These are phyloP conservation scores for Picochlorum sp. DNA, from an alignment of 139 green algal genomes.

Conservation along the genomic window DNA sequence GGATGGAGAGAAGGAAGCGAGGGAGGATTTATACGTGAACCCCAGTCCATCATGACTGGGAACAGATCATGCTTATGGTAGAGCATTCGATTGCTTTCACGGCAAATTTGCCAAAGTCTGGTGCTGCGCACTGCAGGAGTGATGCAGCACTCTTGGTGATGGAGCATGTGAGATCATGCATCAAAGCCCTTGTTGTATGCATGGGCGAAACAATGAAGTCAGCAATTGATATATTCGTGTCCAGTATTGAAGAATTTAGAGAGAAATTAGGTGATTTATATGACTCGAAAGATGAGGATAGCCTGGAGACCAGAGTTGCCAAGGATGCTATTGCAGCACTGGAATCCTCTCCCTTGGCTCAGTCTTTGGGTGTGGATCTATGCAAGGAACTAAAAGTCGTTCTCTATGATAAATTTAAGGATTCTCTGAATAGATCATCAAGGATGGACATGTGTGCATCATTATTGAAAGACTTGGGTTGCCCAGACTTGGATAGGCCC, in stretches of 20 bases:
- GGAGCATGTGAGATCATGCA: slow-evolving; percentile 24
- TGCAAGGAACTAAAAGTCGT: no score
- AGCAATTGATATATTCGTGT: slow-evolving; percentile 12
- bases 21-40: slow-evolving; percentile 2
- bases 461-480: not conserved
- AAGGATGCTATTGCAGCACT: no score
- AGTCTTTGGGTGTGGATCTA: no score
- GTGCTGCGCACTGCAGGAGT: slow-evolving; percentile 16
- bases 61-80: slow-evolving; percentile 20
- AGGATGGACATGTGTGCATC: not conserved
- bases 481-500: no score
- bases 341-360: no score
- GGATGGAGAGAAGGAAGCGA: not conserved
- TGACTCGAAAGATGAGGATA: no score
- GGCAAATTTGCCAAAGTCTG: slow-evolving; percentile 14
- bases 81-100: slow-evolving; percentile 20
- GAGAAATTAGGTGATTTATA: not conserved
- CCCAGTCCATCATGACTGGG: slow-evolving; percentile 34
- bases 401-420: no score
- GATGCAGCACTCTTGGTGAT: slow-evolving; percentile 20
- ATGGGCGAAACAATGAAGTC: slow-evolving; percentile 10
- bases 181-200: slow-evolving; percentile 14
- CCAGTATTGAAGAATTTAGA: slow-evolving; percentile 9
- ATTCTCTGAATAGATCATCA: not conserved
- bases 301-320: no score